These are phyloP conservation scores for Hymenoscyphus albidus DNA, from an alignment of 2,329 filamentous ascomycete genomes.

Conservation along the genomic window DNA sequence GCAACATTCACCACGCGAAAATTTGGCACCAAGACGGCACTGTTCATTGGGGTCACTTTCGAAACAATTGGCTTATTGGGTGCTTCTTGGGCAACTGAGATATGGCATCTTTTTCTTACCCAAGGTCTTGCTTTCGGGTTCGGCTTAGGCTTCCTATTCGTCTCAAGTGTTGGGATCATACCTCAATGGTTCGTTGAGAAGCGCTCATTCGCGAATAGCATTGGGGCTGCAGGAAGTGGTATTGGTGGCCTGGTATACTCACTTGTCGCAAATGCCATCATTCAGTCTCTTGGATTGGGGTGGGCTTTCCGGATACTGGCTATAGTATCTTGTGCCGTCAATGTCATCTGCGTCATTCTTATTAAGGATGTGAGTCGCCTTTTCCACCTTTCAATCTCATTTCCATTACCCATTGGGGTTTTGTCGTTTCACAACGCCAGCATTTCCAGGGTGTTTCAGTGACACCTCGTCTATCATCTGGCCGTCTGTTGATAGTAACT, in stretches of 20 bases:
- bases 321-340: slow-evolving; percentile 60
- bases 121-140: slow-evolving; percentile 76
- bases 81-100: slow-evolving; percentile 62
- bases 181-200: slow-evolving; percentile 59
- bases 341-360: slow-evolving; percentile 58
- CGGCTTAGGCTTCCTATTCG: slow-evolving; percentile 73
- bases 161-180: slow-evolving; percentile 57
- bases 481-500: neutral
- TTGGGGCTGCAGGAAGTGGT: slow-evolving; percentile 63
- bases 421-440: neutral
- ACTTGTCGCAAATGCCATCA: slow-evolving; percentile 51
- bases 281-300: slow-evolving; percentile 46
- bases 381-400: neutral
- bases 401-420: neutral
- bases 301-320: slow-evolving; percentile 54
- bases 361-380: slow-evolving; percentile 50
- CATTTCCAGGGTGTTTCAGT: neutral
- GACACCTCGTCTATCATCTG: neutral
- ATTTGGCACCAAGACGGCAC: slow-evolving; percentile 59
- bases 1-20: slow-evolving; percentile 43
- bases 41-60: slow-evolving; percentile 61
- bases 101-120: slow-evolving; percentile 73
- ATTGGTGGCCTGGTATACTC: slow-evolving; percentile 64
- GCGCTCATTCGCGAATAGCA: slow-evolving; percentile 57
- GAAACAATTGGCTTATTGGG: slow-evolving; percentile 63